A percentile compares a stretch with the other conserved stretches of the same genome.
Conservation (phyloP, 2,329 filamentous ascomycete species). For the Alternaria solani region DNA sequence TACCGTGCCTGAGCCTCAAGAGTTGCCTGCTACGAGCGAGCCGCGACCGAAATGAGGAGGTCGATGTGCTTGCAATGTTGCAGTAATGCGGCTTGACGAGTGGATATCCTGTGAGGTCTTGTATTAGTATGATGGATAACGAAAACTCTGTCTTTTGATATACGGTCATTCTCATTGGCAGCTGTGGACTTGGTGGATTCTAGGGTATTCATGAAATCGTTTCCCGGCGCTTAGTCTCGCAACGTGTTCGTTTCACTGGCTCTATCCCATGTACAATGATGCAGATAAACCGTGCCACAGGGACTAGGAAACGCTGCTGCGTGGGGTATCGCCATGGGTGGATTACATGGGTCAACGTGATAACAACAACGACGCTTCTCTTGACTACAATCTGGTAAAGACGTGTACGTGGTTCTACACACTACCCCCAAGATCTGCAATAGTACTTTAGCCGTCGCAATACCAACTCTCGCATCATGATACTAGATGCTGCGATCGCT, state of each 20-base stretch:
- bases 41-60: background rate
- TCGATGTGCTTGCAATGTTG: background rate
- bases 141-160: no score
- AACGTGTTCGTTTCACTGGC: background rate
- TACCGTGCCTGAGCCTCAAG: background rate
- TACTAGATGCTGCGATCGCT: background rate
- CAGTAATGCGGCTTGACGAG: background rate
- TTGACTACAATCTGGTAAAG: background rate
- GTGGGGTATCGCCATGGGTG: background rate
- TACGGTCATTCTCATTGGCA: no score
- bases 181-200: no score
- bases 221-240: no score
- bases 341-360: no score
- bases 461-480: background rate
- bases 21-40: background rate
- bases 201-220: no score
- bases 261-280: background rate
- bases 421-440: no score
- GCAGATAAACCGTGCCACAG: background rate
- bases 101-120: background rate
- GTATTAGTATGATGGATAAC: background rate
- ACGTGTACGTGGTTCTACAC: background rate
- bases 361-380: background rate
- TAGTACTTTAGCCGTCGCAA: background rate
- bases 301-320: background rate